Conservation (phyloP, 1,284 basidiomycete species). For the Microstroma glucosiphilum region DNA sequence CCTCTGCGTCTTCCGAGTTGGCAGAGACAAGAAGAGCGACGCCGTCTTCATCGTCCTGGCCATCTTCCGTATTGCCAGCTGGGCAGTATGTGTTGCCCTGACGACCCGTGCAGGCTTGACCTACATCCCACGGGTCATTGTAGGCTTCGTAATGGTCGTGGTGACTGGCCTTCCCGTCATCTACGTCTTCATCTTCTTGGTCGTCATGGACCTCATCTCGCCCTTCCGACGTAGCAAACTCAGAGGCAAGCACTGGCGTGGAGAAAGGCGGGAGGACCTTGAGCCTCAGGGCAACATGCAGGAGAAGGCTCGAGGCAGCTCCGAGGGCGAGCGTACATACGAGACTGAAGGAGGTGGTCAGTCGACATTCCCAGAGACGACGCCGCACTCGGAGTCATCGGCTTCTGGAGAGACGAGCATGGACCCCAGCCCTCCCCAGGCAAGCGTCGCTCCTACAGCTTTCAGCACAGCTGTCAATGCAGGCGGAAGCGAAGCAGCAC, state of each 20-base stretch:
- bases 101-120: slow-evolving; percentile 34
- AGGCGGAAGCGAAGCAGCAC: too few relatives aligned
- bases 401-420: too few relatives aligned
- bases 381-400: too few relatives aligned
- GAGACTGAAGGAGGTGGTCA: too few relatives aligned
- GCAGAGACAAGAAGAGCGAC: slow-evolving; percentile 37
- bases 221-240: background rate
- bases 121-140: slow-evolving; percentile 45
- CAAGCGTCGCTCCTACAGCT: too few relatives aligned
- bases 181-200: slow-evolving; percentile 33
- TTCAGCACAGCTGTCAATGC: too few relatives aligned
- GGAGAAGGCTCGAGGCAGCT: too few relatives aligned
- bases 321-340: too few relatives aligned
- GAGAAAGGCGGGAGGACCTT: too few relatives aligned
- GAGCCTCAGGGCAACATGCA: too few relatives aligned
- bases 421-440: too few relatives aligned
- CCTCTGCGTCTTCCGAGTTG: slow-evolving; percentile 37
- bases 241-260: background rate
- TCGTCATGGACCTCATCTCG: slow-evolving; percentile 33
- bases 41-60: slow-evolving; percentile 40
- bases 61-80: slow-evolving; percentile 37
- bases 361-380: too few relatives aligned
- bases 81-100: slow-evolving; percentile 41
- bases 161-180: slow-evolving; percentile 43
- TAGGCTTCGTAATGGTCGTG: slow-evolving; percentile 44